A percentile compares a stretch with the other conserved stretches of the same genome.
Conservation (phyloP, 805 yeast species). For the Lipomyces lipofer region DNA sequence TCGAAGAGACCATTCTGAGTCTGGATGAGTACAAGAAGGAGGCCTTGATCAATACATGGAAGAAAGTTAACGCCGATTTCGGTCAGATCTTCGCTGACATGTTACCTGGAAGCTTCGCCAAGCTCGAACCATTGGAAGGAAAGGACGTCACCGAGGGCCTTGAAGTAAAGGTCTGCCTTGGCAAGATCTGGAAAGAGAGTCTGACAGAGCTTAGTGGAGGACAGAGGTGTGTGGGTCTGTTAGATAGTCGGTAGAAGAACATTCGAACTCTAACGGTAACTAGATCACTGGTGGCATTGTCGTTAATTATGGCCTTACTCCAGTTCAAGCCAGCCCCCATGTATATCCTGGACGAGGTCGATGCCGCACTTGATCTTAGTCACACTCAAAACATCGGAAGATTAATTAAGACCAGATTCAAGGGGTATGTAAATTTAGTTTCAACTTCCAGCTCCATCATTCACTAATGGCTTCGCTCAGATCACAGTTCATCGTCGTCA, state of each 20-base stretch:
- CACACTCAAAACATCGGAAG: conserved; percentile 98
- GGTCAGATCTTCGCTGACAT: conserved; percentile 87
- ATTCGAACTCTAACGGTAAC: background rate
- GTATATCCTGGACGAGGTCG: conserved; percentile 97
- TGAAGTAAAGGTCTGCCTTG: conserved; percentile 85
- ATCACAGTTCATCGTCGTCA: conserved; percentile 93
- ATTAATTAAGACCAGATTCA: conserved; percentile 88
- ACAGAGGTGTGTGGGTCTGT: conserved; percentile 52
- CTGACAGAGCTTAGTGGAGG: conserved; percentile 96
- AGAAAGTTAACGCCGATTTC: conserved; percentile 82
- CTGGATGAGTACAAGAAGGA: conserved; percentile 82
- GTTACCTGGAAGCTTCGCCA: conserved; percentile 86
- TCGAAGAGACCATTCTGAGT: conserved; percentile 80
- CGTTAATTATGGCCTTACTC: conserved; percentile 85
- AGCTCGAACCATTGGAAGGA: conserved; percentile 77
- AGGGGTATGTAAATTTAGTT: conserved; percentile 52
- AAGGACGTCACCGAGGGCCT: conserved; percentile 85
- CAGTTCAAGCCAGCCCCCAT: conserved; percentile 98
- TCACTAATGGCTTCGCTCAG: no score
- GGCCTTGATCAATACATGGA: conserved; percentile 80
- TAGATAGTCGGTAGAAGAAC: background rate
- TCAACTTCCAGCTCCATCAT: no score
- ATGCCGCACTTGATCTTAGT: conserved; percentile 94
- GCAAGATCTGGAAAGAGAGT: conserved; percentile 93
- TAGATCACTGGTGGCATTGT: conserved; percentile 79